phyloP scores from a whole-genome alignment of 2,329 filamentous ascomycete species.

The Pseudopyricularia cyperi region DNA sequence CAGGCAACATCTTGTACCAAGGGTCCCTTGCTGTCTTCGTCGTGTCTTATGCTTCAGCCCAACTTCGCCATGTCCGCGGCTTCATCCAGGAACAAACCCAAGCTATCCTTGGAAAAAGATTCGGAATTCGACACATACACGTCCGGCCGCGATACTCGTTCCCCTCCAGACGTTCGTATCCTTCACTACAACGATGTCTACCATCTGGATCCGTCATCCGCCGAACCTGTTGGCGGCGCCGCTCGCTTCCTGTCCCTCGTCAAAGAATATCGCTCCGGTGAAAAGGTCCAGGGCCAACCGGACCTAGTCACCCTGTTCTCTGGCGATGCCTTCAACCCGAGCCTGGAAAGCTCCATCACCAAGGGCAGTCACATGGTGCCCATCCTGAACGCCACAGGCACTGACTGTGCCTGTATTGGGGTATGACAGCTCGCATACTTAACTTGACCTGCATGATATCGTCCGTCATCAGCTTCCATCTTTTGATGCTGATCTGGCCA shows the following conservation, averaged over 20 bases:
- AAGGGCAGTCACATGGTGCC: constrained; percentile 89
- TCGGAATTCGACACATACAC: constrained; percentile 15
- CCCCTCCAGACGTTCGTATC: constrained; percentile 58
- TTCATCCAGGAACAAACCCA: background rate
- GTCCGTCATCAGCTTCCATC: background rate
- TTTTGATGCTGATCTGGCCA: constrained; percentile 17
- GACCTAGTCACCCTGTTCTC: constrained; percentile 71
- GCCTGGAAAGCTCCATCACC: constrained; percentile 75
- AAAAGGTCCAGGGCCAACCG: constrained; percentile 49
- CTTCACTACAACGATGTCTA: constrained; percentile 93
- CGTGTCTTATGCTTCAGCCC: background rate
- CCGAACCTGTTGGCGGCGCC: constrained; percentile 72
- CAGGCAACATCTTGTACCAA: background rate
- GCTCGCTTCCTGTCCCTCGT: constrained; percentile 68
- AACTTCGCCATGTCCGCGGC: background rate
- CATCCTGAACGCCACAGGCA: constrained; percentile 64
- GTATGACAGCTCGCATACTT: background rate
- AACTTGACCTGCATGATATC: constrained; percentile 31
- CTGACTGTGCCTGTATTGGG: constrained; percentile 70
- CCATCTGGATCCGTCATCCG: constrained; percentile 63
- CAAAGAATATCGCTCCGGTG: constrained; percentile 57
- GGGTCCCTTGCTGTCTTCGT: background rate
- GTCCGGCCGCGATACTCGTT: constrained; percentile 12
- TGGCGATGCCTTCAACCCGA: constrained; percentile 86
- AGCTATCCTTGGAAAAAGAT: constrained; percentile 2